Evolutionary conservation across 371 early-diverging fungal genomes (phyloP).

Genomic region (Choanephora cucurbitarum): DNA sequence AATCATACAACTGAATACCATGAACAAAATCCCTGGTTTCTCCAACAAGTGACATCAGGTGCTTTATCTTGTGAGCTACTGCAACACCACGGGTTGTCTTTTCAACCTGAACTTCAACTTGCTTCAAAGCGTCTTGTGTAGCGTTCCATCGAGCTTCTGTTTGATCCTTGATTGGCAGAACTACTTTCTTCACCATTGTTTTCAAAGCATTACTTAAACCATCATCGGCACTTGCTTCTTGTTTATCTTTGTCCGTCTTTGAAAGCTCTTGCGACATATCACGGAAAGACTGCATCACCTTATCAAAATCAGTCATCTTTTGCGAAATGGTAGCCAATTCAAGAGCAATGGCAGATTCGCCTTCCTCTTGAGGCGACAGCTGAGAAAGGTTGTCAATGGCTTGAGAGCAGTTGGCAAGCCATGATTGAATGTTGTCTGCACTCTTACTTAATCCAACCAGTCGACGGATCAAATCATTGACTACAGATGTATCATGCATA

Average conservation of each 20-base stretch:
- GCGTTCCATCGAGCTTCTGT: slow-evolving; percentile 23
- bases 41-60: slow-evolving; percentile 33
- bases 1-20: slow-evolving; percentile 8
- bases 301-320: slow-evolving; percentile 32
- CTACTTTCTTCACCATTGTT: background rate
- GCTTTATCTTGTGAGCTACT: slow-evolving; percentile 43
- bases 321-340: slow-evolving; percentile 28
- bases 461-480: slow-evolving; percentile 29
- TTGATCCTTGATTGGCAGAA: slow-evolving; percentile 5
- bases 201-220: background rate
- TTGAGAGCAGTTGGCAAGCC: slow-evolving; percentile 36
- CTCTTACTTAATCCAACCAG: slow-evolving; percentile 36
- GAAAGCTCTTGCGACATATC: slow-evolving; percentile 18
- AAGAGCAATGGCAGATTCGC: slow-evolving; percentile 18
- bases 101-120: slow-evolving; percentile 8
- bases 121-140: background rate
- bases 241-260: no score
- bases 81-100: slow-evolving; percentile 28
- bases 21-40: slow-evolving; percentile 31
- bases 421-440: slow-evolving; percentile 31
- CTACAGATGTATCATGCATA: background rate
- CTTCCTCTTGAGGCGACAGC: slow-evolving; percentile 11
- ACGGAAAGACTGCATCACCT: slow-evolving; percentile 29
- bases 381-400: slow-evolving; percentile 23
- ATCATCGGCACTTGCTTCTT: background rate